phyloP scores from a whole-genome alignment of 1,139 yeast genomes.

The Wickerhamiella pararugosa region DNA sequence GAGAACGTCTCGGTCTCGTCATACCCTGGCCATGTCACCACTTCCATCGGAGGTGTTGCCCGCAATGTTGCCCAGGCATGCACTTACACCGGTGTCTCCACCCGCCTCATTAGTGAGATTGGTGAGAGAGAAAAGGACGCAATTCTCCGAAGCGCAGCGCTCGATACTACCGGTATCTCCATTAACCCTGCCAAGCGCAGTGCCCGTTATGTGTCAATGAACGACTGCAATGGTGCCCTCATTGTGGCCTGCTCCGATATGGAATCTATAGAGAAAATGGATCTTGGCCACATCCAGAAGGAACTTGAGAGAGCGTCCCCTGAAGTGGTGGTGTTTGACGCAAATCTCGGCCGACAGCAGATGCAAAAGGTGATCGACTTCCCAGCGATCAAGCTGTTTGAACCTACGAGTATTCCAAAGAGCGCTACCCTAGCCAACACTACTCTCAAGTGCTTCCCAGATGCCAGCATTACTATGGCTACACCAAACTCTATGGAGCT shows the following conservation, averaged over 20 bases:
- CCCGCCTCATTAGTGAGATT: slow-evolving; percentile 43
- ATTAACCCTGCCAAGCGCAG: slow-evolving; percentile 27
- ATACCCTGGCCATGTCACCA: slow-evolving; percentile 46
- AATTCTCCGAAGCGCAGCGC: slow-evolving; percentile 24
- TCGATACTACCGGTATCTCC: slow-evolving; percentile 33
- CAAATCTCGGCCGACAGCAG: slow-evolving; percentile 40
- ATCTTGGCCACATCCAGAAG: slow-evolving; percentile 28
- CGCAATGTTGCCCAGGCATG: slow-evolving; percentile 55
- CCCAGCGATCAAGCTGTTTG: slow-evolving; percentile 34
- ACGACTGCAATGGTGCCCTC: slow-evolving; percentile 45
- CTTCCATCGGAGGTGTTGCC: slow-evolving; percentile 74
- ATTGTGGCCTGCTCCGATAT: slow-evolving; percentile 75
- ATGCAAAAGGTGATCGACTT: slow-evolving; percentile 29
- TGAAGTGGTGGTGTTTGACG: slow-evolving; percentile 45
- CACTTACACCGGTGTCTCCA: slow-evolving; percentile 20
- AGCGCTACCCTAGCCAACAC: slow-evolving; percentile 19
- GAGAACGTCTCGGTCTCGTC: slow-evolving; percentile 40
- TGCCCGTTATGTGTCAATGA: slow-evolving; percentile 62
- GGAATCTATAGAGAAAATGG: slow-evolving; percentile 45
- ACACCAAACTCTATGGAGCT: slow-evolving; percentile 64
- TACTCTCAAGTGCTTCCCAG: slow-evolving; percentile 23
- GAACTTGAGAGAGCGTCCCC: slow-evolving; percentile 18
- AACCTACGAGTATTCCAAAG: slow-evolving; percentile 64
- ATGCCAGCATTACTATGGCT: slow-evolving; percentile 29
- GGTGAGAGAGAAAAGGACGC: slow-evolving; percentile 44